Percentiles rank a stretch among this genome's conserved stretches.
phyloP scores from a whole-genome alignment of 2,329 filamentous ascomycete species.

The Fusarium nanum region DNA sequence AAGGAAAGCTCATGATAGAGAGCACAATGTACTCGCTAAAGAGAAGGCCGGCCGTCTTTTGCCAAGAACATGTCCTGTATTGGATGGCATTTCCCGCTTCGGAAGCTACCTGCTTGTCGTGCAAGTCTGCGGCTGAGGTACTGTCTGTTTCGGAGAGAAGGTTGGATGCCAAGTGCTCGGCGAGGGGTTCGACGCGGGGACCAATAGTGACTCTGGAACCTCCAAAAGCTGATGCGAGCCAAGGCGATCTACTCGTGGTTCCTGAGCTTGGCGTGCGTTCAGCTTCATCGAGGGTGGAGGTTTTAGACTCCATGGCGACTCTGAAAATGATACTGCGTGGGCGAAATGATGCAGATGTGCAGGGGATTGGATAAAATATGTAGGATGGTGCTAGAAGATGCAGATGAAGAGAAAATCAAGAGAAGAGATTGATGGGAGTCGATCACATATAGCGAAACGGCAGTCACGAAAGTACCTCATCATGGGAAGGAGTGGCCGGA shows the following conservation, averaged over 20 bases:
- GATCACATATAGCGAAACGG: neutral
- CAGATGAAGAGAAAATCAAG: neutral
- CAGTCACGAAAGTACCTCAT: slow-evolving; percentile 5
- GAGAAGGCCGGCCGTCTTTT: slow-evolving; percentile 89
- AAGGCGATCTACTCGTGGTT: slow-evolving; percentile 36
- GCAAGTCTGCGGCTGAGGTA: slow-evolving; percentile 59
- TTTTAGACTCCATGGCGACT: slow-evolving; percentile 16
- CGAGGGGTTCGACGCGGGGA: slow-evolving; percentile 63
- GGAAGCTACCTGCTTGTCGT: slow-evolving; percentile 74
- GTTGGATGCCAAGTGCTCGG: slow-evolving; percentile 49
- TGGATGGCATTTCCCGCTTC: slow-evolving; percentile 84
- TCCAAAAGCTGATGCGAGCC: slow-evolving; percentile 52
- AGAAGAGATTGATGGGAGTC: neutral
- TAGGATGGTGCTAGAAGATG: neutral
- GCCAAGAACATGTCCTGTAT: slow-evolving; percentile 93
- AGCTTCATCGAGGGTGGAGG: slow-evolving; percentile 10
- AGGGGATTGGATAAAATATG: neutral
- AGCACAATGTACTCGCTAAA: slow-evolving; percentile 96
- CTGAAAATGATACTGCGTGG: neutral
- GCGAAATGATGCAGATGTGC: neutral
- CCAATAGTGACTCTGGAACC: slow-evolving; percentile 57
- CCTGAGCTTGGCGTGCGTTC: slow-evolving; percentile 14
- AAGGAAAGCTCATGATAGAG: slow-evolving; percentile 92
- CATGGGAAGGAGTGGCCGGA: neutral
- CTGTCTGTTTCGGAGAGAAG: slow-evolving; percentile 53